Evolutionary conservation across 2,329 filamentous ascomycete genomes (phyloP).

Genomic region (Epichloe aotearoae): DNA sequence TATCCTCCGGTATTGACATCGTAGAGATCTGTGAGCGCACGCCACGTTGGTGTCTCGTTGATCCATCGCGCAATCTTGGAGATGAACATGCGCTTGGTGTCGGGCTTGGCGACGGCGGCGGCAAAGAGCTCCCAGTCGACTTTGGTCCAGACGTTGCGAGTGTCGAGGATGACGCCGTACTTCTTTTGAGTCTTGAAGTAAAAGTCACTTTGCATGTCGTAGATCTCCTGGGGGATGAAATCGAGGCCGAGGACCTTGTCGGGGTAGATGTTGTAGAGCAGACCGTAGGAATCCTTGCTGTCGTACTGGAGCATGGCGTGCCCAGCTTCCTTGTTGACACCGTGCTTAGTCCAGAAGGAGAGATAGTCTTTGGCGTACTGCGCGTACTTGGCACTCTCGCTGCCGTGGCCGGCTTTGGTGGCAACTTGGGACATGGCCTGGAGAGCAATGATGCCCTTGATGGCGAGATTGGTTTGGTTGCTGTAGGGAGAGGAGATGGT

Average conservation of each 20-base stretch:
- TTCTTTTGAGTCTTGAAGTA: conserved; percentile 58
- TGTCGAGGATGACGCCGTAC: conserved; percentile 75
- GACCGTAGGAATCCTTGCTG: conserved; percentile 37
- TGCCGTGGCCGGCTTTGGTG: conserved; percentile 41
- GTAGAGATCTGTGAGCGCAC: conserved; percentile 66
- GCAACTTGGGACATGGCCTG: conserved; percentile 67
- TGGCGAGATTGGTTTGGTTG: conserved; percentile 68
- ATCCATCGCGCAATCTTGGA: conserved; percentile 60
- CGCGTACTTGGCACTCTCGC: conserved; percentile 45
- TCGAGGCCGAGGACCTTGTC: conserved; percentile 67
- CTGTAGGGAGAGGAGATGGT: conserved; percentile 3
- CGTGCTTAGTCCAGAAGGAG: conserved; percentile 56
- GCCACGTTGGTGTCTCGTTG: conserved; percentile 56
- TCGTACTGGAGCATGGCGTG: conserved; percentile 73
- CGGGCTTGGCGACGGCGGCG: conserved; percentile 55
- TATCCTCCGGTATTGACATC: conserved; percentile 57
- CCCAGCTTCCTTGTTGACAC: conserved; percentile 52
- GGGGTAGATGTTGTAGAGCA: conserved; percentile 70
- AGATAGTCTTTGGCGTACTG: conserved; percentile 56
- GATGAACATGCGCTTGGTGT: conserved; percentile 53
- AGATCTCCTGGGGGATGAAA: conserved; percentile 57
- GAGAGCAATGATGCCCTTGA: conserved; percentile 76
- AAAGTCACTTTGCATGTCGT: conserved; percentile 64
- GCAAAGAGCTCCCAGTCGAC: conserved; percentile 79
- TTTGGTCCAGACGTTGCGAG: conserved; percentile 70